Conservation (phyloP, 2,329 filamentous ascomycete species). For the Penicillium sp. region DNA sequence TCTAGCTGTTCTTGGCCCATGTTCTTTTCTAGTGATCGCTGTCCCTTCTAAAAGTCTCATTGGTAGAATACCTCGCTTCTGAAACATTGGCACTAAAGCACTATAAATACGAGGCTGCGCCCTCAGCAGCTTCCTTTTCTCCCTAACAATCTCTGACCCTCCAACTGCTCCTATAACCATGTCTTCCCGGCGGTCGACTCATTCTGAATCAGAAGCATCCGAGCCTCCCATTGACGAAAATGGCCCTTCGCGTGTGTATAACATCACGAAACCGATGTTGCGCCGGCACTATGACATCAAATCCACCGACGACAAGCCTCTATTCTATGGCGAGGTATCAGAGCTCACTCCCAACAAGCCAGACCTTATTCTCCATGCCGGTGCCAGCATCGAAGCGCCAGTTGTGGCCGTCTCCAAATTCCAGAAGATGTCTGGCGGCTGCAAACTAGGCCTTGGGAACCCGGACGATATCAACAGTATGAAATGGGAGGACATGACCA, state of each 20-base stretch:
- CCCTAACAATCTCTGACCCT: background rate
- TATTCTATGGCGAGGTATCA: conserved; percentile 15
- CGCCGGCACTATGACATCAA: conserved; percentile 17
- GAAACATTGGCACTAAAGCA: background rate
- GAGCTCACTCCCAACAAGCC: conserved; percentile 16
- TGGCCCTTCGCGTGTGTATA: conserved; percentile 7
- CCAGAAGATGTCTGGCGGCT: conserved; percentile 21
- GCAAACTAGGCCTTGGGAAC: conserved; percentile 29
- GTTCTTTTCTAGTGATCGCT: background rate
- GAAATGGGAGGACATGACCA: conserved; percentile 29
- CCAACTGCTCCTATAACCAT: background rate
- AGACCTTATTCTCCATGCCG: conserved; percentile 15
- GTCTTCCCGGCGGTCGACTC: conserved; percentile 6
- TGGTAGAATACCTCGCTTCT: background rate
- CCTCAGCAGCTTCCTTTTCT: background rate
- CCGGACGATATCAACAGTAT: conserved; percentile 18
- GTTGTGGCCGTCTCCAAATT: conserved; percentile 27
- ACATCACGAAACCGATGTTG: conserved; percentile 13
- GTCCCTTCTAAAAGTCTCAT: background rate
- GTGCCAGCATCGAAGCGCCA: conserved; percentile 9
- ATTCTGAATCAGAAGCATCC: conserved; percentile 12
- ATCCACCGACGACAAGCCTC: conserved; percentile 6
- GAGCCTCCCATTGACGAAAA: conserved; percentile 5
- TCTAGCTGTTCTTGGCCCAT: background rate
- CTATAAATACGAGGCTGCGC: background rate